Percentiles rank a stretch among this genome's conserved stretches.
Conservation (phyloP, 2,329 filamentous ascomycete species). For the Phyllosticta citribraziliensis region DNA sequence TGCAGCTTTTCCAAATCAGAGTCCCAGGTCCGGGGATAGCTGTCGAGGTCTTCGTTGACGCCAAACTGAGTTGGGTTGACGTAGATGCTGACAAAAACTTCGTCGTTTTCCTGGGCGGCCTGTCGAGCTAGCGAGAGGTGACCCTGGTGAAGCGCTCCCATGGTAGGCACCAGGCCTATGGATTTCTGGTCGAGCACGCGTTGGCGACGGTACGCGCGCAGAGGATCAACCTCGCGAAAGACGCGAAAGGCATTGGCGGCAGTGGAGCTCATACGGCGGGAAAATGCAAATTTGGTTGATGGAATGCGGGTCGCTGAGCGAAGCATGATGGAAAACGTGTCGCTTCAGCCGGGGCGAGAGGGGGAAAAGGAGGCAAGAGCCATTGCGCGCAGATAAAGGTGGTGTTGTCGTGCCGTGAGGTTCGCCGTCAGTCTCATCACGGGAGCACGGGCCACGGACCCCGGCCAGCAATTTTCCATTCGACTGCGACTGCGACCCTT, state of each 20-base stretch:
- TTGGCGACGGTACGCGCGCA: conserved; percentile 60
- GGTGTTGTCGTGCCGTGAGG: conserved; percentile 5
- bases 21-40: conserved; percentile 86
- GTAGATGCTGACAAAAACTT: conserved; percentile 85
- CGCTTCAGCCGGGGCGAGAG: background rate
- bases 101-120: conserved; percentile 73
- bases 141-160: conserved; percentile 92
- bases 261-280: background rate
- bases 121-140: conserved; percentile 78
- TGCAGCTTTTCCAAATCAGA: conserved; percentile 60
- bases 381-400: background rate
- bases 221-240: conserved; percentile 62
- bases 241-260: conserved; percentile 37
- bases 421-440: conserved; percentile 6
- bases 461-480: background rate
- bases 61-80: conserved; percentile 98
- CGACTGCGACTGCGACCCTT: background rate
- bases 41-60: conserved; percentile 72
- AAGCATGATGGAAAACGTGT: background rate
- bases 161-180: conserved; percentile 86
- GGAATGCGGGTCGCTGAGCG: background rate
- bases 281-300: background rate
- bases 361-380: background rate
- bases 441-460: background rate
- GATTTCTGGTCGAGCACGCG: conserved; percentile 58